Evolutionary conservation across 768 basidiomycete species (phyloP), one percentile per base, ranked within the genome.

Genomic region (Boletus huronensis): DNA sequence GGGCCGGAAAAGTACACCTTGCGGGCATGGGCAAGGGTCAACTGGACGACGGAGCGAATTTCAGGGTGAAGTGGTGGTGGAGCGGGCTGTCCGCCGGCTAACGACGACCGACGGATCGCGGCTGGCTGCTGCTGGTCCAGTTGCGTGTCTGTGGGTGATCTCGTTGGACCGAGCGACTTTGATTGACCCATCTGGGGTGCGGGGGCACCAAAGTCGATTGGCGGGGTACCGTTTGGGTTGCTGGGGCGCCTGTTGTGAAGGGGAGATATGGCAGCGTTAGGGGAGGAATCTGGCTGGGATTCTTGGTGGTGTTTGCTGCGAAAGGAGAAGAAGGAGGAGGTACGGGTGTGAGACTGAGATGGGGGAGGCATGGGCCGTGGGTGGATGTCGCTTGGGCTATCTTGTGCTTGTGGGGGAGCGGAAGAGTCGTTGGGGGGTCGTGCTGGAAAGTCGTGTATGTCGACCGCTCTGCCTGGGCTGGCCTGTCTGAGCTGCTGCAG

Each of bases 1-100:
- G 88, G 89, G 10, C 91, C 91, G 5, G 90, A 92, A 72, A 86
- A 91, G 71, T 93, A 93, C 7, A 93, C 78, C 65, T 93, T 93
- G 74, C 86, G 88, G 0, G 86, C 82, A 64, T 93, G 91, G 13
- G 87, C 83, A 39, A 83, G 73, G 23, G 84, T 87, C 47, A 93
- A 76, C 52, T 81, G 80, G 28, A 93, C 85, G 50, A 90, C 81
- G 3, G 88, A 90, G 43, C 86, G 82, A 50, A 93, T 91, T 72
- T 93, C 90, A 8, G 88, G 85, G 68, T 93, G 90, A 17, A 91
- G 73, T 14, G 79, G 79, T 1, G 77, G 68, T 1, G 77, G 47
- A n/a, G 64, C 0, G 23, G 58, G 48, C 19, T 60, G 65, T 16
- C 48, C 54, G 6, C 34, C 58, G 1, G 56, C 48, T 6, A 62